Evolutionary conservation across 2,329 filamentous ascomycete genomes (phyloP), one percentile per base, ranked within the genome.

Genomic region (Calonectria pauciramosa): DNA sequence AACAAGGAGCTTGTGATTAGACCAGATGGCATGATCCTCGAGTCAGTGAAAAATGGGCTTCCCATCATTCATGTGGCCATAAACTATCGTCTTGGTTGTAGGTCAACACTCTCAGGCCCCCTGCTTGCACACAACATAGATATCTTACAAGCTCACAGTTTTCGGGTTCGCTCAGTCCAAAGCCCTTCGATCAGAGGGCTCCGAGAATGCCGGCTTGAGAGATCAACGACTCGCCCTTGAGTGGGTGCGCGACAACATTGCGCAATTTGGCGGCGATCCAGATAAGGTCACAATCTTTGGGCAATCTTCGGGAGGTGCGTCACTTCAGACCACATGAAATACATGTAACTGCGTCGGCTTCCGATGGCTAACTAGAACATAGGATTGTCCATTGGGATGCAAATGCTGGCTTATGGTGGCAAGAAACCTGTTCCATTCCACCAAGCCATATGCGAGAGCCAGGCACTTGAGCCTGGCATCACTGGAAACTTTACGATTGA

Each of bases 211-310:
- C 18, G 56, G 56, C 6, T 30, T 63, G 23, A 63, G 56, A 18
- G 56, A 63, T 7, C 56, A 63, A 18, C 56, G 56, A 28, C 56
- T 63, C 14, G 56, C 23, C 23, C 38, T 63, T 5, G 56, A 63
- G 26, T 63, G 36, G 56, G 56, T 63, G 23, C 56, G 34, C 23
- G 18, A 14, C 9, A 63, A 63, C 16, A 63, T 63, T 63, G 56
- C 23, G 4, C 34, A 63, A 23, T 63, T 63, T 20, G 56, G 56
- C 4, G 56, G 56, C 1, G 56, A 63, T 14, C 56, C 56, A 28
- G 36, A 63, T 20, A 63, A 63, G 26, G 26, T 63, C 56, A 63
- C 56, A 63, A 63, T 63, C 6, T 63, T 63, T 26, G 56, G 56
- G 10, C 56, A 63, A 16, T 63, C 56, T 5, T 63, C 56, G 1